These are phyloP conservation scores for Fragaria ananassa DNA, from an alignment of 306 rosid genomes.

Conservation along the genomic window DNA sequence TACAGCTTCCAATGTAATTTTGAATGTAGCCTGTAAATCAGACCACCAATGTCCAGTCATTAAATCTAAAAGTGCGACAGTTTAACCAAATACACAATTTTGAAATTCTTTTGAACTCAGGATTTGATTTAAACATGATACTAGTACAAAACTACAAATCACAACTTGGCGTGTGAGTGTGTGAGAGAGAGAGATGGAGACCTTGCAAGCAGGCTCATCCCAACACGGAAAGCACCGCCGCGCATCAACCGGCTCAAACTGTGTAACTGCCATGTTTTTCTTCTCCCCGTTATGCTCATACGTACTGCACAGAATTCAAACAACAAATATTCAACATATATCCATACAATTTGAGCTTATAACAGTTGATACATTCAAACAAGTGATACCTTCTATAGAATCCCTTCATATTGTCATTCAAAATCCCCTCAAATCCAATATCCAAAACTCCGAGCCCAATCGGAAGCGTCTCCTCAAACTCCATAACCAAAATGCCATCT, in stretches of 20 bases:
- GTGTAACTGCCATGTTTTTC: constrained; percentile 96
- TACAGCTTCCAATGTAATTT: constrained; percentile 80
- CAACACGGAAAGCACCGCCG: constrained; percentile 97
- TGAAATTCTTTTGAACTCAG: neutral
- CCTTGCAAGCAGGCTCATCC: constrained; percentile 99
- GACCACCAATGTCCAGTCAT: constrained; percentile 1
- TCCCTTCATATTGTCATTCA: constrained; percentile 87
- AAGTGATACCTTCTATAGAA: constrained; percentile 62
- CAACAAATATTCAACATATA: neutral
- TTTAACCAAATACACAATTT: constrained; percentile 1
- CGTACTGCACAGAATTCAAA: constrained; percentile 33
- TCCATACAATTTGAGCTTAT: neutral
- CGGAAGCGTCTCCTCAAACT: constrained; percentile 54
- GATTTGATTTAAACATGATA: neutral
- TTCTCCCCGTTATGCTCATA: constrained; percentile 77
- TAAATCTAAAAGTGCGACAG: neutral
- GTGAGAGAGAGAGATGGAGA: constrained; percentile 11
- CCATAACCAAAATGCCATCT: constrained; percentile 78
- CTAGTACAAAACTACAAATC: neutral
- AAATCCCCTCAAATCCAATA: constrained; percentile 65
- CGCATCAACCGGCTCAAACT: constrained; percentile 97
- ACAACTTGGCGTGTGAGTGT: no score
- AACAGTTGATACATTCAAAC: neutral
- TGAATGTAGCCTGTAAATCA: constrained; percentile 72
- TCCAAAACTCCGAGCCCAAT: constrained; percentile 61